phyloP scores from a whole-genome alignment of 2,329 filamentous ascomycete genomes.

The Blumeriella jaapii region DNA sequence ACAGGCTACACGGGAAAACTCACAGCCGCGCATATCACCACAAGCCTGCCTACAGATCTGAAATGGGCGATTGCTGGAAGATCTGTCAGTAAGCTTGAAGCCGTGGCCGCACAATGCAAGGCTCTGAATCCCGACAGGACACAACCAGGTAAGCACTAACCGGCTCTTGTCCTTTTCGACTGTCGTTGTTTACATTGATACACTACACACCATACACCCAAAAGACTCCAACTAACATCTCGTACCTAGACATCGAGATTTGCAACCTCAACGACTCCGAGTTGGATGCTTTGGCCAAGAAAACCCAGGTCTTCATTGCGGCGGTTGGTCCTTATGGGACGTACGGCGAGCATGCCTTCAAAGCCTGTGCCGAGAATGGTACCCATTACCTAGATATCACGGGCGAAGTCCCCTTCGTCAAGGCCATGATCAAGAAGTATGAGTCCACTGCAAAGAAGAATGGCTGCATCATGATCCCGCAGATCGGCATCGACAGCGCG shows the following conservation, averaged over 20 bases:
- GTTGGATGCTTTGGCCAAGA: slow-evolving; percentile 39
- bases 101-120: slow-evolving; percentile 55
- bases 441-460: slow-evolving; percentile 38
- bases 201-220: not conserved
- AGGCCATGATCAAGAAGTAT: slow-evolving; percentile 50
- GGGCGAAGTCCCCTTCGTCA: slow-evolving; percentile 46
- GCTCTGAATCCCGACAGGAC: slow-evolving; percentile 55
- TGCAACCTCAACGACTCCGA: slow-evolving; percentile 36
- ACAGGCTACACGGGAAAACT: slow-evolving; percentile 77
- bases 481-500: slow-evolving; percentile 50
- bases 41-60: slow-evolving; percentile 59
- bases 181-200: not conserved
- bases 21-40: slow-evolving; percentile 63
- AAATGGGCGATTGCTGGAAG: slow-evolving; percentile 85
- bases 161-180: too few relatives aligned
- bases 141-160: slow-evolving; percentile 47
- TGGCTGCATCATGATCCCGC: slow-evolving; percentile 49
- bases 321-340: slow-evolving; percentile 47
- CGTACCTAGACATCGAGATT: slow-evolving; percentile 38
- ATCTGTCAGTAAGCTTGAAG: slow-evolving; percentile 62
- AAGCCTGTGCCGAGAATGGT: slow-evolving; percentile 48
- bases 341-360: slow-evolving; percentile 47
- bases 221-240: slow-evolving; percentile 8
- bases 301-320: slow-evolving; percentile 44
- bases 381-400: slow-evolving; percentile 56